Conservation (phyloP, 1,284 basidiomycete genomes). For the Malassezia psittaci region DNA sequence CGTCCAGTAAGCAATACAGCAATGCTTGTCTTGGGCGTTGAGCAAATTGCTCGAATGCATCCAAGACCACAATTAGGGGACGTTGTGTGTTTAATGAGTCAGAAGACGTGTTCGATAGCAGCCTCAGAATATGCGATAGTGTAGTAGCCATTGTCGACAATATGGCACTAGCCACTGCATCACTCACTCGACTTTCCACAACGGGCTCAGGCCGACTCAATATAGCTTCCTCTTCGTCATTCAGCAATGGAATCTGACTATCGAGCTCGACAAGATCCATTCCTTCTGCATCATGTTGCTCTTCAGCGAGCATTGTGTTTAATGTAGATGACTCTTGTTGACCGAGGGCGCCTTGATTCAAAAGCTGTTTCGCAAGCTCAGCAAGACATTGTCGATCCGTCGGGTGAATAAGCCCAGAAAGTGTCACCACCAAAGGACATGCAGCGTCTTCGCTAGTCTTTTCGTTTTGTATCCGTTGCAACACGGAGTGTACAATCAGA, state of each 20-base stretch:
- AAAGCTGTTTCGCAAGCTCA: conserved; percentile 41
- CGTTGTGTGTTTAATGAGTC: conserved; percentile 3
- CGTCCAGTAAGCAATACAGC: conserved; percentile 44
- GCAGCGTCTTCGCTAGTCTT: no score
- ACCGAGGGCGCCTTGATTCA: conserved; percentile 32
- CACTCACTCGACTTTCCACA: not conserved
- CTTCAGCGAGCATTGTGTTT: not conserved
- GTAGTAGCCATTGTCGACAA: conserved; percentile 25
- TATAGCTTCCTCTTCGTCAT: conserved; percentile 21
- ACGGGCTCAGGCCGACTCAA: conserved; percentile 14
- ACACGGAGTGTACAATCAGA: conserved; percentile 30
- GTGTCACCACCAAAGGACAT: conserved; percentile 19
- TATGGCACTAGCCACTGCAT: not conserved
- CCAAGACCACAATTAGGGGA: conserved; percentile 37
- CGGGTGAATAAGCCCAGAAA: conserved; percentile 29
- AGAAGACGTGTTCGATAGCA: conserved; percentile 22
- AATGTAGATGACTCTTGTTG: conserved; percentile 7
- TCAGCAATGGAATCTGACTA: not conserved
- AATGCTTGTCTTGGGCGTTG: conserved; percentile 35
- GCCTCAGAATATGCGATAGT: conserved; percentile 32
- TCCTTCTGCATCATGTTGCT: conserved; percentile 5
- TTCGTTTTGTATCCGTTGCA: conserved; percentile 13
- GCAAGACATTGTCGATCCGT: conserved; percentile 38
- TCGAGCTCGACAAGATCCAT: conserved; percentile 9
- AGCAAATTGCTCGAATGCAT: conserved; percentile 40